Evolutionary conservation across 1,284 basidiomycete genomes (phyloP), one percentile per base, ranked within the genome.

Genomic region (Gomphus bonarii): DNA sequence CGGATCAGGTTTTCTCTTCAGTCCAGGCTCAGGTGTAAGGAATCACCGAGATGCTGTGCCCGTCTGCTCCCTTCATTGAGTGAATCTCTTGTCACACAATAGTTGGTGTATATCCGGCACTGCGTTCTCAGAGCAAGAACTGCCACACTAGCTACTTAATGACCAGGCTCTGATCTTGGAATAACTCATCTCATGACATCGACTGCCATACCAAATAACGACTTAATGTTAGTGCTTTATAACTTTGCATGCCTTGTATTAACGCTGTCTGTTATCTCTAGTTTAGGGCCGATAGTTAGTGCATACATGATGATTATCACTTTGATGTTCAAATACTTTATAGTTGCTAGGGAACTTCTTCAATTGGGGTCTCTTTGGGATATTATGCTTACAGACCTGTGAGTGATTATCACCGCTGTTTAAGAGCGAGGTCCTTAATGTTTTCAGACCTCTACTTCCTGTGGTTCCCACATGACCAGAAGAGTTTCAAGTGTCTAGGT

Each of bases 251-350:
- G n/a, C 8, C 16, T n/a, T n/a, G 16, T n/a, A 50, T 49, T 30
- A 22, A 50, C 14, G 28, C 18, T 22, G 36, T 22, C 11, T 35
- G 38, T 28, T 3, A 11, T 47, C 35, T 42, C 12, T 31, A 57
- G 55, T n/a, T 14, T 57, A 7, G 55, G 55, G 11, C 55, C 55
- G 42, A 57, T 57, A 18, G 55, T 57, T 48, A 43, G 55, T 42
- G 25, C 10, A 11, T n/a, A 22, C 10, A 11, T n/a, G 36, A n/a
- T 10, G 6, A 14, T 25, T 9, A 51, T 22, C 22, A n/a, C 11
- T 18, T 9, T 25, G 20, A 40, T 11, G 16, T 40, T 40, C 16
- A 40, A 40, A 8, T 40, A 40, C 0, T 40, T n/a, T 22, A 44
- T 8, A 57, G 55, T 22, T 57, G 25, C 14, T 57, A 11, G 55